Evolutionary conservation across 208 protist genomes (phyloP).

Genomic region (Phytomonas serpens): DNA sequence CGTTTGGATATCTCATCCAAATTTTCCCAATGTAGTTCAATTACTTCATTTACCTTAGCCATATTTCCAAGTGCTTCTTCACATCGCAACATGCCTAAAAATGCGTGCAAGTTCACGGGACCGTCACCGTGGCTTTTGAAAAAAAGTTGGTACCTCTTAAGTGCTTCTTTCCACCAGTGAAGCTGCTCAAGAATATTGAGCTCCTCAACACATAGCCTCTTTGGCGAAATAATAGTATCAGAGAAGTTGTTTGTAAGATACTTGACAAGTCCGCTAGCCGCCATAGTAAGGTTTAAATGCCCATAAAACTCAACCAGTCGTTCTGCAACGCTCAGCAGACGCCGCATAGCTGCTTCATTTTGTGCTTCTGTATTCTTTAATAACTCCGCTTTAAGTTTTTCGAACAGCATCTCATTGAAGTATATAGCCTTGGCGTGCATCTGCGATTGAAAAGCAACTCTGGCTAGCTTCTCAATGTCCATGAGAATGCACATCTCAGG

Average conservation of each 20-base stretch:
- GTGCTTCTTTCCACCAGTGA: constrained; percentile 80
- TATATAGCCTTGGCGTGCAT: constrained; percentile 87
- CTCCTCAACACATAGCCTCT: constrained; percentile 75
- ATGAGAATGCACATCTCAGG: constrained; percentile 50
- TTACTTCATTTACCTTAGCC: constrained; percentile 39
- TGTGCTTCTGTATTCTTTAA: constrained; percentile 12
- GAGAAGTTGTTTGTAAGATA: constrained; percentile 71
- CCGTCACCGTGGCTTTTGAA: constrained; percentile 4
- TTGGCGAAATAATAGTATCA: constrained; percentile 51
- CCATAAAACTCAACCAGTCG: constrained; percentile 82
- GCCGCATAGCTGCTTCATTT: constrained; percentile 41
- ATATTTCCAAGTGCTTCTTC: constrained; percentile 73
- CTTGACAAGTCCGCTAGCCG: constrained; percentile 73
- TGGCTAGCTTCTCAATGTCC: constrained; percentile 59
- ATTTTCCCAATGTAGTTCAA: constrained; percentile 52
- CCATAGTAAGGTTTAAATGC: constrained; percentile 78
- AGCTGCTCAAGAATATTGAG: constrained; percentile 81
- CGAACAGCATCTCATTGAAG: constrained; percentile 83
- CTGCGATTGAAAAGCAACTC: constrained; percentile 60
- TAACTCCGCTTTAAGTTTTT: constrained; percentile 27
- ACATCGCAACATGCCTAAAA: constrained; percentile 73
- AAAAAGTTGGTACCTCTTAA: constrained; percentile 39
- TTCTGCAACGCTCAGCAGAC: constrained; percentile 49
- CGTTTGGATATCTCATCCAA: constrained; percentile 35
- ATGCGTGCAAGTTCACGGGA: constrained; percentile 36